Evolutionary conservation across 768 basidiomycete genomes (phyloP).

Genomic region (Lactarius indigo): DNA sequence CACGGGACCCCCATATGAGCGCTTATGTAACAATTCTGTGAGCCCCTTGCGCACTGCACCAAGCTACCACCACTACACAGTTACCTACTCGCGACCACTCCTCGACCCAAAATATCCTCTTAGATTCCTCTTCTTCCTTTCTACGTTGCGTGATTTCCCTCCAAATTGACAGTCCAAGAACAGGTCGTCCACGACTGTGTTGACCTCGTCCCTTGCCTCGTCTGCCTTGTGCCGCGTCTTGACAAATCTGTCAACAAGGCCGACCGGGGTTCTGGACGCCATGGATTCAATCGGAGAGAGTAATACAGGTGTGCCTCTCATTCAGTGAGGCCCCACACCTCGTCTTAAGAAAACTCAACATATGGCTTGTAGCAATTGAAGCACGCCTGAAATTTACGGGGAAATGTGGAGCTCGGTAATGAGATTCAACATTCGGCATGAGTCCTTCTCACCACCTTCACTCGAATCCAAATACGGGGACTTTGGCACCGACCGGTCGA

Average conservation of each 20-base stretch:
- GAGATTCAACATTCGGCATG: conserved; percentile 10
- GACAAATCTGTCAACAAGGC: too few relatives aligned
- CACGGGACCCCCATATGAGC: too few relatives aligned
- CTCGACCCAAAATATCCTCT: too few relatives aligned
- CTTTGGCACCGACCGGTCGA: conserved; percentile 26
- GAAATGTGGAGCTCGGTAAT: conserved; percentile 14
- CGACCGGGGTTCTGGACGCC: too few relatives aligned
- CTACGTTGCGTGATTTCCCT: too few relatives aligned
- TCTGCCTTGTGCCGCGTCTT: too few relatives aligned
- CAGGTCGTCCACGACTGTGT: conserved; percentile 54
- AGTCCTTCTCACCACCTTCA: not conserved
- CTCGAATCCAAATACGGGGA: not conserved
- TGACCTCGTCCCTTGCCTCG: conserved; percentile 59
- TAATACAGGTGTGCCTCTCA: not conserved
- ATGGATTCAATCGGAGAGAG: too few relatives aligned
- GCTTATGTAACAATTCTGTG: too few relatives aligned
- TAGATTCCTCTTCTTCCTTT: too few relatives aligned
- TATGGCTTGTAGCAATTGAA: conserved; percentile 19
- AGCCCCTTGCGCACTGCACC: too few relatives aligned
- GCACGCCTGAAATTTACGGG: conserved; percentile 14
- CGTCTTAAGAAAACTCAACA: not conserved
- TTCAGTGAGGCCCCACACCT: not conserved
- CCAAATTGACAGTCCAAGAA: conserved; percentile 15
- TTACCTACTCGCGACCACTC: too few relatives aligned
- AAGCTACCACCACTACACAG: too few relatives aligned